Base-by-base conservation (phyloP, 768 basidiomycete genomes). In the Tricholoma terreum region DNA sequence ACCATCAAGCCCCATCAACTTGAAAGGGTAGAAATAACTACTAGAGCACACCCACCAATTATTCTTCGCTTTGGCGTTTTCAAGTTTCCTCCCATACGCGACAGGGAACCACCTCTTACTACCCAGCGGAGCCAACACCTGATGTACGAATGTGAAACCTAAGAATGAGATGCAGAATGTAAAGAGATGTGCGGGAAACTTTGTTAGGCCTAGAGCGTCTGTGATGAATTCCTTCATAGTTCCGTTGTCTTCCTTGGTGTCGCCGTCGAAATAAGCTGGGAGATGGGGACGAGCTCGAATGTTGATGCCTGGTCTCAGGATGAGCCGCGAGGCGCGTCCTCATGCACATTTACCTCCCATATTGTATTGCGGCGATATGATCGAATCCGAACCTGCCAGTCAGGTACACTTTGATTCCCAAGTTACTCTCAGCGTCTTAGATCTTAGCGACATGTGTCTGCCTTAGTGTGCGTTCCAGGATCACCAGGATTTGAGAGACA, bases 131-230 rank as follows among this genome's bases (percentile, higher is more conserved):
- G 86, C 83, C 30, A 86, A 48, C 36, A 81, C 75, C 55, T 80
- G 71, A 61, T 91, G 86, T 42, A 88, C 67, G 50, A 75, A 63
- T 19, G 81, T 77, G 67, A 90, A 92, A 54, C 77, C 75, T 24
- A 80, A 59, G 64, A 84, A 82, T 1, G 87, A 75, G 61, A 75
- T 71, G 45, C 82, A 67, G 50, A 90, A 74, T 2, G 80, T 77
- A 33, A 80, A 75, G 15, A 88, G 76, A 63, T 85, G 77, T 2
- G 78, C 75, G 0, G 81, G 77, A 48, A 91, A 78, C 54, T 81
- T 77, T 14, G 76, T 74, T 42, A 90, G 76, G 46, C 81, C 79
- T 48, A 85, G 57, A 0, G 65, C 63, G n/a, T 53, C 42, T 1
- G 22, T 45, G 17, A 63, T 56, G 11, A 66, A 58, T 3, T 35